phyloP scores from a whole-genome alignment of 2,329 filamentous ascomycete genomes.

The Aureobasidium sp. region DNA sequence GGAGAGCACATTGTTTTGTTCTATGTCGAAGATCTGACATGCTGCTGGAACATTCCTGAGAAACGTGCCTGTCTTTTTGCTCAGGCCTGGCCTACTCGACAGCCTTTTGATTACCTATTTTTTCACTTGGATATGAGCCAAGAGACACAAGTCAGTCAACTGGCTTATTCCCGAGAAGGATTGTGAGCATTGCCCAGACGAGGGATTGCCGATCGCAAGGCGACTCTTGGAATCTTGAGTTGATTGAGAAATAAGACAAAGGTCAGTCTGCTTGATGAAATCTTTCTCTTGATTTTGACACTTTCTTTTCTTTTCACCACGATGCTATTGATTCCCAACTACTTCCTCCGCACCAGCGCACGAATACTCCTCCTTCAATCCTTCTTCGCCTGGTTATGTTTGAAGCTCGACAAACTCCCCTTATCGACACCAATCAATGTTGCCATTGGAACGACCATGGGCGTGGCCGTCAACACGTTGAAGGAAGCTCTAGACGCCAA shows the following conservation, averaged over 20 bases:
- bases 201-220: background rate
- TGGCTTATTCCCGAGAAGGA: background rate
- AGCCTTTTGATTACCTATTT: background rate
- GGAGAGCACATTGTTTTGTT: conserved; percentile 8
- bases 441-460: background rate
- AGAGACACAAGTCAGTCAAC: background rate
- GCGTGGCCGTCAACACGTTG: background rate
- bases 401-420: background rate
- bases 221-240: too few relatives aligned
- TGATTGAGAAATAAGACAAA: too few relatives aligned
- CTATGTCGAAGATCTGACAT: background rate
- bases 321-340: background rate
- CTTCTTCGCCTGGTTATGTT: background rate
- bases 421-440: background rate
- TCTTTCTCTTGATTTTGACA: too few relatives aligned
- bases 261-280: background rate
- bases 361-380: background rate
- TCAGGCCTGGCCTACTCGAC: too few relatives aligned
- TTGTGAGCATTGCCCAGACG: background rate
- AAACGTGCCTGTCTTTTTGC: too few relatives aligned
- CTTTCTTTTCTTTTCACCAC: background rate
- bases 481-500: background rate
- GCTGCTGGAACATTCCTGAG: background rate
- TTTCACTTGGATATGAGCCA: background rate
- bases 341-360: background rate